phyloP scores from a whole-genome alignment of 768 basidiomycete genomes.

The Candolleomyces aberdarensis region DNA sequence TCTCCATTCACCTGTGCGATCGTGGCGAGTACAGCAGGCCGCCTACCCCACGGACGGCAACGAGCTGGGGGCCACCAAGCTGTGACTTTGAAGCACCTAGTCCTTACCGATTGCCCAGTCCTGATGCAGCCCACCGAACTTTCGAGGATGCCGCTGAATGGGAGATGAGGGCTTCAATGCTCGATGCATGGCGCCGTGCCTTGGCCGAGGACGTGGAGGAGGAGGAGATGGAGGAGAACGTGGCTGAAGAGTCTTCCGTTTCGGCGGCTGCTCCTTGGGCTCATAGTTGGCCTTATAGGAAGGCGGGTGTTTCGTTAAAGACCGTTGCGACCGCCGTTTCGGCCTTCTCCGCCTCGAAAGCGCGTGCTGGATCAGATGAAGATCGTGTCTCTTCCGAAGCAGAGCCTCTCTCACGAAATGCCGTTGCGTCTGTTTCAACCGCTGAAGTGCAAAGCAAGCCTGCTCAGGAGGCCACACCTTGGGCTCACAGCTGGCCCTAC shows the following conservation, averaged over 20 bases:
- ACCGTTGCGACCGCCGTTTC: not conserved
- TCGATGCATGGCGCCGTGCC: not conserved
- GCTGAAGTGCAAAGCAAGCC: too few relatives aligned
- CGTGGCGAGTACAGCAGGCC: conserved; percentile 27
- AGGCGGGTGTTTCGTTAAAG: not conserved
- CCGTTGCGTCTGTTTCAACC: too few relatives aligned
- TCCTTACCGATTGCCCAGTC: conserved; percentile 34
- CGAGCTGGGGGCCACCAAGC: conserved; percentile 46
- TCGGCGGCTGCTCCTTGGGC: not conserved
- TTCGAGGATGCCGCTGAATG: conserved; percentile 22
- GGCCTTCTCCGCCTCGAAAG: not conserved
- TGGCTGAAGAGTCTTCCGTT: not conserved
- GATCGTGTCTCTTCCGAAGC: too few relatives aligned
- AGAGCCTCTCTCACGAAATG: too few relatives aligned
- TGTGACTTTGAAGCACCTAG: conserved; percentile 39
- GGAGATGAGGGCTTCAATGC: conserved; percentile 7
- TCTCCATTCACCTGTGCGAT: conserved; percentile 11
- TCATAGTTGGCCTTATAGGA: conserved; percentile 11
- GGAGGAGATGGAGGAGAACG: not conserved
- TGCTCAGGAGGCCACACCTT: conserved; percentile 12
- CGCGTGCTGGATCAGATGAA: not conserved
- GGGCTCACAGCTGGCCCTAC: conserved; percentile 34
- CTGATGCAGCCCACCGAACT: conserved; percentile 36
- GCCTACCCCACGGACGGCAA: conserved; percentile 47
- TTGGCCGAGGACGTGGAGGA: not conserved